These are phyloP conservation scores for Corynespora cassiicola DNA, from an alignment of 2,329 filamentous ascomycete species.

Conservation along the genomic window DNA sequence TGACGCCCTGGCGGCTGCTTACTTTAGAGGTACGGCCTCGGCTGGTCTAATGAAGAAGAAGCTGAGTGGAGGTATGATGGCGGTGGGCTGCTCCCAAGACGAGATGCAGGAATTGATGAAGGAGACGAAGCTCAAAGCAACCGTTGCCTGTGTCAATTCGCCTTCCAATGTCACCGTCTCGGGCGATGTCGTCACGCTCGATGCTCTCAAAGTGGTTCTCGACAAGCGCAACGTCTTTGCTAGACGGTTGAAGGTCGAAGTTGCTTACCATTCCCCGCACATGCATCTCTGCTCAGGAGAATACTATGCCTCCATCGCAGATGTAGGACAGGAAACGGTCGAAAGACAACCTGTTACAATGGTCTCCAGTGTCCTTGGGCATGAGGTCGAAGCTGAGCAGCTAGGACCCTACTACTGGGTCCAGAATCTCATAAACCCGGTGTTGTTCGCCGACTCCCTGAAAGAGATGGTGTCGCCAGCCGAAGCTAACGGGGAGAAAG, in stretches of 20 bases:
- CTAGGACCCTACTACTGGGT: constrained; percentile 21
- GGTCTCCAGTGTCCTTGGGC: constrained; percentile 15
- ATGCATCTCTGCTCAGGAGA: constrained; percentile 37
- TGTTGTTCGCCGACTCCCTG: constrained; percentile 25
- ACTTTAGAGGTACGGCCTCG: constrained; percentile 17
- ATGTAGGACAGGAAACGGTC: not conserved
- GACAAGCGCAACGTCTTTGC: constrained; percentile 46
- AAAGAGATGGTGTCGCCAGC: constrained; percentile 15
- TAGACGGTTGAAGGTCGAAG: constrained; percentile 48
- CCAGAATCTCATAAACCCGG: constrained; percentile 17
- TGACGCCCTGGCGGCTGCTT: constrained; percentile 6
- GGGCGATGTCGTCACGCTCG: constrained; percentile 46
- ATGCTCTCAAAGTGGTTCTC: constrained; percentile 36
- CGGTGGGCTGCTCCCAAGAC: constrained; percentile 35
- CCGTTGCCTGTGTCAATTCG: constrained; percentile 15
- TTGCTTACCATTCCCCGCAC: constrained; percentile 55
- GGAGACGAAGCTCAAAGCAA: constrained; percentile 18
- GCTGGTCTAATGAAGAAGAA: constrained; percentile 35
- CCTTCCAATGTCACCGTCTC: constrained; percentile 43
- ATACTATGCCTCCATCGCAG: constrained; percentile 11
- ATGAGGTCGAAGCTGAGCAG: constrained; percentile 1
- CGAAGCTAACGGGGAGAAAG: not conserved
- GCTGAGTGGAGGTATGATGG: constrained; percentile 37
- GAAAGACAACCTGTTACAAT: constrained; percentile 2
- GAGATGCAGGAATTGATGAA: constrained; percentile 9